Percentiles rank a stretch among this genome's conserved stretches.
phyloP scores from a whole-genome alignment of 768 basidiomycete genomes.

The Plicaturopsis crispa region DNA sequence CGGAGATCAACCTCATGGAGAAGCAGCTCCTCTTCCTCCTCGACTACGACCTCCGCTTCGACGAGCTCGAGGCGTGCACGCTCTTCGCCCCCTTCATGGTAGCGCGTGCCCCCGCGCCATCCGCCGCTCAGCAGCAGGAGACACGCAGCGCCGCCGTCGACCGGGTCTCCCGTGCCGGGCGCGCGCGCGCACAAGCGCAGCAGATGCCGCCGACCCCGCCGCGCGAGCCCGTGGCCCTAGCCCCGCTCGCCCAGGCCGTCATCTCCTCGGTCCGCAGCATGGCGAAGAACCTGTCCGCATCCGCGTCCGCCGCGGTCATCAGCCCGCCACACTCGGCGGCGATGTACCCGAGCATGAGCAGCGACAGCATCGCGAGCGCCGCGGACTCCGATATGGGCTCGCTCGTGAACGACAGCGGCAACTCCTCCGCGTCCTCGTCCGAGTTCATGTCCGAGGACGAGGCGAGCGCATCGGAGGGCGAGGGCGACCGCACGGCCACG shows the following conservation, averaged over 20 bases:
- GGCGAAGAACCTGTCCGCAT: constrained; percentile 50
- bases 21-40: constrained; percentile 89
- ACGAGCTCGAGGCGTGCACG: constrained; percentile 65
- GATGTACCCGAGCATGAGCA: constrained; percentile 27
- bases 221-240: constrained; percentile 21
- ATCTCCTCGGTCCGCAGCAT: constrained; percentile 52
- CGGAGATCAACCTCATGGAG: constrained; percentile 95
- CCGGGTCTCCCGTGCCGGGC: constrained; percentile 46
- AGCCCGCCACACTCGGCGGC: constrained; percentile 14
- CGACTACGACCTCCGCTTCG: constrained; percentile 88
- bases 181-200: constrained; percentile 43
- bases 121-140: constrained; percentile 29
- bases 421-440: constrained; percentile 46
- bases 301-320: constrained; percentile 8
- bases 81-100: constrained; percentile 51
- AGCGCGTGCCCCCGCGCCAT: constrained; percentile 8
- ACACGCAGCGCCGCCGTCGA: constrained; percentile 46
- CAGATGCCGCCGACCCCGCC: constrained; percentile 32
- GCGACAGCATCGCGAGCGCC: constrained; percentile 28
- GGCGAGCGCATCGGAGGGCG: constrained; percentile 30
- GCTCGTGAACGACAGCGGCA: constrained; percentile 55
- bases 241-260: constrained; percentile 26
- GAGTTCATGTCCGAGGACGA: constrained; percentile 42
- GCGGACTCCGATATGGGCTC: constrained; percentile 55
- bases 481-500: too few relatives aligned